These are phyloP conservation scores for Trametes meyenii DNA, from an alignment of 768 basidiomycete genomes.

Conservation along the genomic window DNA sequence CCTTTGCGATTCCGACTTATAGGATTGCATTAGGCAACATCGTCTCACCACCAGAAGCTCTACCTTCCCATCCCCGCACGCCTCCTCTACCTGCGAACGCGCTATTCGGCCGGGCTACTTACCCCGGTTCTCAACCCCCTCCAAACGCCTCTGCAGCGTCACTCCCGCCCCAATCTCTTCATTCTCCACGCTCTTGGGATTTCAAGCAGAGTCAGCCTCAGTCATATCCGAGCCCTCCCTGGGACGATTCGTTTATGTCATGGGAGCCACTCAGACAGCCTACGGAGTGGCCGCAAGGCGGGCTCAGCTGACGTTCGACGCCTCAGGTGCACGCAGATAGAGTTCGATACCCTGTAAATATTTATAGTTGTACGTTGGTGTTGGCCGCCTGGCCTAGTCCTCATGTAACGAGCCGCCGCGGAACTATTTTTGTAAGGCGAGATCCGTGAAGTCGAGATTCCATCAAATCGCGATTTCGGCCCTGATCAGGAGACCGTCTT, in stretches of 20 bases:
- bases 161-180: conserved; percentile 13
- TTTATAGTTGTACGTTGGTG: conserved; percentile 14
- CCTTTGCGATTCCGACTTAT: conserved; percentile 2
- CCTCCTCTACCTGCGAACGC: conserved; percentile 6
- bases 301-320: background rate
- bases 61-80: conserved; percentile 20
- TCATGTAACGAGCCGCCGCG: conserved; percentile 4
- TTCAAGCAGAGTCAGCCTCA: conserved; percentile 29
- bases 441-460: conserved; percentile 20
- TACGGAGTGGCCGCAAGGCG: conserved; percentile 20
- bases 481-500: conserved; percentile 9
- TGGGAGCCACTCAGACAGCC: conserved; percentile 54
- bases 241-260: conserved; percentile 63
- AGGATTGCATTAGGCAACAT: conserved; percentile 48
- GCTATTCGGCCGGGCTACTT: conserved; percentile 8
- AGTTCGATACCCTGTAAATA: conserved; percentile 13
- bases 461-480: conserved; percentile 23
- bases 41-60: conserved; percentile 29
- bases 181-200: conserved; percentile 25
- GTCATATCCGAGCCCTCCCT: conserved; percentile 38
- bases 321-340: background rate
- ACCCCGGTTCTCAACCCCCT: background rate
- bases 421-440: conserved; percentile 10
- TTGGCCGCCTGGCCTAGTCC: background rate
- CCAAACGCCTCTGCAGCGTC: conserved; percentile 26